These are phyloP conservation scores for Colletotrichum higginsianum DNA, from an alignment of 2,329 filamentous ascomycete genomes.

Conservation along the genomic window DNA sequence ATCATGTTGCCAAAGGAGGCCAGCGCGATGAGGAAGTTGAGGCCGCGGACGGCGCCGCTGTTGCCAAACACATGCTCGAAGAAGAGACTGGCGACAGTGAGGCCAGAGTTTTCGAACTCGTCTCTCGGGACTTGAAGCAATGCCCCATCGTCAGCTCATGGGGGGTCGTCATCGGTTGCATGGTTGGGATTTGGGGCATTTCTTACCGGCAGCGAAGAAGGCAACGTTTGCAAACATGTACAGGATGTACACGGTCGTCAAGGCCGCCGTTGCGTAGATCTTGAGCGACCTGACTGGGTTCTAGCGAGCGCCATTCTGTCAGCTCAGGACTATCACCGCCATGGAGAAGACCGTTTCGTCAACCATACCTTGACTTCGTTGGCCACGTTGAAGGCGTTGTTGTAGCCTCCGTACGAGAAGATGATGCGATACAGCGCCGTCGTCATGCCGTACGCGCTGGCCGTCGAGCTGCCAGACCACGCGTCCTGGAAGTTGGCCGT, in stretches of 20 bases:
- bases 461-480: slow-evolving; percentile 30
- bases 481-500: slow-evolving; percentile 52
- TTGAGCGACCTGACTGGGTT: slow-evolving; percentile 71
- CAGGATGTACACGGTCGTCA: slow-evolving; percentile 66
- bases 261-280: slow-evolving; percentile 63
- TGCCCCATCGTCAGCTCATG: neutral
- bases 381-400: slow-evolving; percentile 73
- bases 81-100: slow-evolving; percentile 70
- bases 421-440: slow-evolving; percentile 33
- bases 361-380: slow-evolving; percentile 65
- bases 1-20: slow-evolving; percentile 72
- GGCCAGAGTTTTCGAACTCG: slow-evolving; percentile 64
- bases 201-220: slow-evolving; percentile 68
- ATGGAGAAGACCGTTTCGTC: neutral
- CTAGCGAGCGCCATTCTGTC: slow-evolving; percentile 47
- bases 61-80: slow-evolving; percentile 71
- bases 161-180: too few species aligned
- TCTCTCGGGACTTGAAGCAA: slow-evolving; percentile 60
- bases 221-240: slow-evolving; percentile 72
- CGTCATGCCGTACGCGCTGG: slow-evolving; percentile 25
- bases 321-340: neutral
- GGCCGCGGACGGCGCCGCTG: slow-evolving; percentile 61
- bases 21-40: slow-evolving; percentile 71
- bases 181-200: neutral
- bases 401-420: slow-evolving; percentile 58